Conservation (phyloP, 139 green algal genomes). For the Nannochloris sp. region DNA sequence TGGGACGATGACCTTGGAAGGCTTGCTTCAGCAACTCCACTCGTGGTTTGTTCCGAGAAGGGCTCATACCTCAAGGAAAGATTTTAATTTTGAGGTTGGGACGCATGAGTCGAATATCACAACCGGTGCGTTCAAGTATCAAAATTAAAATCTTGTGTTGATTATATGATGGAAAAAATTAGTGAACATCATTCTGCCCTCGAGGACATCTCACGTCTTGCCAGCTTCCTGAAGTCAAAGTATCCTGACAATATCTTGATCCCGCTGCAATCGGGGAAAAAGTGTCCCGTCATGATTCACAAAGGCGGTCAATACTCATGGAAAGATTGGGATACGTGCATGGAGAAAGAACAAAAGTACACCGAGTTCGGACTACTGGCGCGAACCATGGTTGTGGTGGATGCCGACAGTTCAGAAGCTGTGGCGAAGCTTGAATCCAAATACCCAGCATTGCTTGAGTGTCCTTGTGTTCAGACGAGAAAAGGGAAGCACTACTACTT, state of each 20-base stretch:
- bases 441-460: not conserved
- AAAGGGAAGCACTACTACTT: constrained; percentile 3
- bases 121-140: not conserved
- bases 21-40: too few species aligned
- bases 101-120: not conserved
- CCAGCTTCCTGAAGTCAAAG: not conserved
- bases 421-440: not conserved
- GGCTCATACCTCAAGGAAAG: not conserved
- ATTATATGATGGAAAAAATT: not conserved
- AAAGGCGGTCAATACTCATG: not conserved
- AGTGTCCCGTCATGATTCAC: not conserved
- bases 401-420: not conserved
- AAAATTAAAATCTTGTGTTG: constrained; percentile 6
- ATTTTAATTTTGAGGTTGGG: constrained; percentile 2
- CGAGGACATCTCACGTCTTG: not conserved
- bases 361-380: not conserved
- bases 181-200: not conserved
- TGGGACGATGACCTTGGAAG: too few species aligned
- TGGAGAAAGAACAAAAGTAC: not conserved
- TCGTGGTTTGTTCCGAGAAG: not conserved
- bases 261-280: not conserved
- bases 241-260: constrained; percentile 1
- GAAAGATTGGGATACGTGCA: not conserved
- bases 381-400: not conserved
- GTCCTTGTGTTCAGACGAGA: constrained; percentile 1